phyloP scores from a whole-genome alignment of 2,329 filamentous ascomycete species.

The Nothopassalora personata region DNA sequence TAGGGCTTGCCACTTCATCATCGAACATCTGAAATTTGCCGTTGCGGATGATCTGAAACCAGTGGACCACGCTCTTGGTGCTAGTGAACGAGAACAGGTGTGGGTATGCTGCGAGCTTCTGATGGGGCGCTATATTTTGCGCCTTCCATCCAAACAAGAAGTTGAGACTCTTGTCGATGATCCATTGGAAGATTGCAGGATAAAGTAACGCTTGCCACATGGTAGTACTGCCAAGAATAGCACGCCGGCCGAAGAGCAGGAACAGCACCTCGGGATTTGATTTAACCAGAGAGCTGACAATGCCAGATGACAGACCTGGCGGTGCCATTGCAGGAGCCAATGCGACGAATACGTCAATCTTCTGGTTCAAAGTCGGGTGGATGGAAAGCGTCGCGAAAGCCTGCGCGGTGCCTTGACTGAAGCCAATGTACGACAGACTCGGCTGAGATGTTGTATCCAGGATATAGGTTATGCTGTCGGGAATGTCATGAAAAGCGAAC shows the following conservation, averaged over 20 bases:
- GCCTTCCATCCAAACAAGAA: constrained; percentile 90
- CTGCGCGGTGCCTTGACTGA: constrained; percentile 94
- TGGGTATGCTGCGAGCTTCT: constrained; percentile 92
- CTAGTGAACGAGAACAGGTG: constrained; percentile 96
- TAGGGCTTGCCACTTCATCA: constrained; percentile 77
- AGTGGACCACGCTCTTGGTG: constrained; percentile 95
- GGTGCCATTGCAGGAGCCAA: constrained; percentile 96
- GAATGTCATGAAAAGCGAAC: constrained; percentile 96
- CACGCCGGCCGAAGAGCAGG: constrained; percentile 84
- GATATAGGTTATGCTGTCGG: constrained; percentile 88
- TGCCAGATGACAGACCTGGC: constrained; percentile 78
- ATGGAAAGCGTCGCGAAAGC: constrained; percentile 91
- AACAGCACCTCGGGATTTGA: constrained; percentile 89
- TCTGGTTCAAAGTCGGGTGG: constrained; percentile 83
- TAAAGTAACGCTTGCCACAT: constrained; percentile 98
- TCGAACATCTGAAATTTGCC: constrained; percentile 98
- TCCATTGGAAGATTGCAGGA: constrained; percentile 81
- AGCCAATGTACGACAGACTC: constrained; percentile 91
- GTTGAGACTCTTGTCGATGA: constrained; percentile 74
- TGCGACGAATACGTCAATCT: constrained; percentile 93
- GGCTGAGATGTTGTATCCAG: constrained; percentile 74
- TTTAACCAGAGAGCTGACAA: constrained; percentile 90
- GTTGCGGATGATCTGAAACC: constrained; percentile 98
- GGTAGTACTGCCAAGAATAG: constrained; percentile 84
- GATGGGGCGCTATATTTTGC: constrained; percentile 73